A percentile compares a stretch with the other conserved stretches of the same genome.
phyloP scores from a whole-genome alignment of 2,329 filamentous ascomycete species.

The Trichophyton benhamiae region DNA sequence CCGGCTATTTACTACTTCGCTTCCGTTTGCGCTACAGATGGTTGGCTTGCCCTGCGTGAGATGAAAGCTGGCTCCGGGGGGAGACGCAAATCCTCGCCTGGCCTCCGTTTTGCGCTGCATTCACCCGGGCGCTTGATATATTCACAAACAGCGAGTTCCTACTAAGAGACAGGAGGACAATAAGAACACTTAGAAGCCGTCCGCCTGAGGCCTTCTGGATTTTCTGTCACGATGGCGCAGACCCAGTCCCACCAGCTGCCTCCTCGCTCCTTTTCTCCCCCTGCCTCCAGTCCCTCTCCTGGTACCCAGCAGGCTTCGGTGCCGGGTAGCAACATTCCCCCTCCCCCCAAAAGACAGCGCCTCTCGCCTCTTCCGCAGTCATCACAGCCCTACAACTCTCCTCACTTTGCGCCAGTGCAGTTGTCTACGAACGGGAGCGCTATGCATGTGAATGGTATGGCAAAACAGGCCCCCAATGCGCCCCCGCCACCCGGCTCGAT shows the following conservation, averaged over 20 bases:
- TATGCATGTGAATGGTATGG: constrained; percentile 40
- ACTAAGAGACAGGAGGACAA: not conserved
- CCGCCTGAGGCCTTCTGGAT: not conserved
- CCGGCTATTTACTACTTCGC: not conserved
- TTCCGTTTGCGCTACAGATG: not conserved
- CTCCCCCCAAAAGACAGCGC: constrained; percentile 61
- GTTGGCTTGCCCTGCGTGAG: not conserved
- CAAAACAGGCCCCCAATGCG: constrained; percentile 34
- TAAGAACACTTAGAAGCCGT: not conserved
- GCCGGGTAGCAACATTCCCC: constrained; percentile 33
- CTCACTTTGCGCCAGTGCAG: constrained; percentile 42
- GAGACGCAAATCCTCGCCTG: not conserved
- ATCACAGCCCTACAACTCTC: constrained; percentile 46
- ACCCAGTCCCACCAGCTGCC: constrained; percentile 43
- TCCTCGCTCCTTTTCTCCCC: constrained; percentile 49
- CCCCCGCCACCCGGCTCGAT: constrained; percentile 38
- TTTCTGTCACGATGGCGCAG: constrained; percentile 43
- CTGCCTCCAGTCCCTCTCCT: constrained; percentile 51
- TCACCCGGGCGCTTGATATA: not conserved
- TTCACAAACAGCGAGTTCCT: not conserved
- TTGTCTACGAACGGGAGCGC: constrained; percentile 21
- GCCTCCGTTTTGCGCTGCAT: constrained; percentile 12
- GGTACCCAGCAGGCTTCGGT: constrained; percentile 36
- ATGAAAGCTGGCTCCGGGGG: not conserved
- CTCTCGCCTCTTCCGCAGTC: constrained; percentile 58